A percentile compares a stretch with the other conserved stretches of the same genome.
These are phyloP conservation scores for Sphaerostilbella broomeana DNA, from an alignment of 2,329 filamentous ascomycete genomes.

Conservation along the genomic window DNA sequence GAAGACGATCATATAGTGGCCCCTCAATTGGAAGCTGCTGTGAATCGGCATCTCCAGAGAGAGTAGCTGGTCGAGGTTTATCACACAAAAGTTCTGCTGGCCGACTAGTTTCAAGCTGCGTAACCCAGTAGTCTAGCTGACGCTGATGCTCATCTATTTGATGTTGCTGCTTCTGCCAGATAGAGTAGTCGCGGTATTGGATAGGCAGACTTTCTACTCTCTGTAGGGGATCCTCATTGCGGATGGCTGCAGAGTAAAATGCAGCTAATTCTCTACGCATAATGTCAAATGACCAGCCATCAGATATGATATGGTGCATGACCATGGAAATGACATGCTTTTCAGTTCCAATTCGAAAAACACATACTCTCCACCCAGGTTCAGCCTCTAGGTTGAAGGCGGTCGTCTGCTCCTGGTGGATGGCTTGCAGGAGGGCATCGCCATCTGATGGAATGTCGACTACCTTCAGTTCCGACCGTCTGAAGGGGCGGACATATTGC, in stretches of 20 bases:
- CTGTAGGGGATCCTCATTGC: conserved; percentile 8
- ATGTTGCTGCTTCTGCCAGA: conserved; percentile 18
- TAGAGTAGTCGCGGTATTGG: conserved; percentile 22
- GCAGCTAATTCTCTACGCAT: conserved; percentile 8
- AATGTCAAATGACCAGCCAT: conserved; percentile 21
- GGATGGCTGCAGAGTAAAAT: conserved; percentile 14
- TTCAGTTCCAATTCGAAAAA: conserved; percentile 7
- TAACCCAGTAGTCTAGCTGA: conserved; percentile 21
- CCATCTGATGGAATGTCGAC: conserved; percentile 7
- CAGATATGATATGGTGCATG: conserved; percentile 21
- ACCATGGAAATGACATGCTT: conserved; percentile 15
- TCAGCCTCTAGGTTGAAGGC: conserved; percentile 13
- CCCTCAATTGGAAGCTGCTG: conserved; percentile 13
- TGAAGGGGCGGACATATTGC: conserved; percentile 11
- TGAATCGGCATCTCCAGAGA: conserved; percentile 14
- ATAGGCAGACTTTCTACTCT: conserved; percentile 16
- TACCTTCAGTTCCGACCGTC: not conserved
- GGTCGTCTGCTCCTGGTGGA: conserved; percentile 10
- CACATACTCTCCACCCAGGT: conserved; percentile 15
- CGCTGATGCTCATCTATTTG: conserved; percentile 16
- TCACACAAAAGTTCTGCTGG: conserved; percentile 18
- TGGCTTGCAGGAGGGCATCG: not conserved
- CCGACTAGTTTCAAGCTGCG: conserved; percentile 13
- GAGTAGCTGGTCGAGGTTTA: conserved; percentile 11
- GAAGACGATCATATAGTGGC: conserved; percentile 4